Percentiles rank a stretch among this genome's conserved stretches.
These are phyloP conservation scores for Seiridium cupressi DNA, from an alignment of 2,329 filamentous ascomycete species.

Conservation along the genomic window DNA sequence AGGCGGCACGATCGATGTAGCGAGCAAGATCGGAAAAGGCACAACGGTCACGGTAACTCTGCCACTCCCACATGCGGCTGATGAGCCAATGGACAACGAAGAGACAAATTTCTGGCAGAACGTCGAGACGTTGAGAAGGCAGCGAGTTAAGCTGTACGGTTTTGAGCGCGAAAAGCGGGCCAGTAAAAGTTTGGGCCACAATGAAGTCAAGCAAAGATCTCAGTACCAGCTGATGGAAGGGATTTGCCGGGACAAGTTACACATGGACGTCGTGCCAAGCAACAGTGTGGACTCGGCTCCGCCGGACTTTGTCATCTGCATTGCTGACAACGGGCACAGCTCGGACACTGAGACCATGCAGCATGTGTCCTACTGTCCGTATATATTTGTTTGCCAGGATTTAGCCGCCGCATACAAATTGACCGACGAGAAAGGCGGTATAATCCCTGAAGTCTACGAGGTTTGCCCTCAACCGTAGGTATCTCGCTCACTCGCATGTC, in stretches of 20 bases:
- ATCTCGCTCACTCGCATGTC: not conserved
- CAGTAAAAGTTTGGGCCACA: not conserved
- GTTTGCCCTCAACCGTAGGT: slow-evolving; percentile 1
- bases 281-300: not conserved
- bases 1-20: slow-evolving; percentile 15
- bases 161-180: not conserved
- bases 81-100: not conserved
- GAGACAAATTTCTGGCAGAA: not conserved
- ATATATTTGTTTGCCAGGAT: not conserved
- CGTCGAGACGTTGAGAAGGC: not conserved
- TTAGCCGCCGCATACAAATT: not conserved
- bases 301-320: slow-evolving; percentile 21
- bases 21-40: slow-evolving; percentile 15
- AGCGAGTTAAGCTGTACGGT: not conserved
- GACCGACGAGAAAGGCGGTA: not conserved
- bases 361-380: not conserved
- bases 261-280: slow-evolving; percentile 21
- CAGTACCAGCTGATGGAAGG: slow-evolving; percentile 14
- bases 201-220: not conserved
- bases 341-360: not conserved
- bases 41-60: slow-evolving; percentile 32
- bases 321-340: slow-evolving; percentile 9
- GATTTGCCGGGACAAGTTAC: slow-evolving; percentile 32
- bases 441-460: not conserved
- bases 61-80: not conserved